Base-by-base conservation (phyloP, 1,284 basidiomycete genomes). In the Tausonia pullulans region DNA sequence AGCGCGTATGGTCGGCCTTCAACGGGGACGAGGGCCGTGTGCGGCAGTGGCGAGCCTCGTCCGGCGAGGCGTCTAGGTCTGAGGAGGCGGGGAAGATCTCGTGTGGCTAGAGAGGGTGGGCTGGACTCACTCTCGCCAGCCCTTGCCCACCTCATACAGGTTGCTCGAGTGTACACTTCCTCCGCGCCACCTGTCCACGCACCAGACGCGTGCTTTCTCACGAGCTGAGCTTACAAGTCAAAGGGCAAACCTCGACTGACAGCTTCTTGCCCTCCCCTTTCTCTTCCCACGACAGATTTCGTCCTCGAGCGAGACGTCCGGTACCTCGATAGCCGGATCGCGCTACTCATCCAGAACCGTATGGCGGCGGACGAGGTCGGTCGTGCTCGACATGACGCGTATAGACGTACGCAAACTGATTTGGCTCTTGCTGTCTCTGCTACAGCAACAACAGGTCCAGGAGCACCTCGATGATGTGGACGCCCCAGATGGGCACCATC, bases 301-400 rank as follows among this genome's bases (percentile, higher is more conserved):
- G 46, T 54, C 14, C 48, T 55, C n/a, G 59, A 56, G 27, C 85
- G 95, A 58, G 96, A 99, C 77, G 96, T 98, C 50, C 87, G 96
- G 59, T 98, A 98, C 77, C 85, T 99, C 62, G 96, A 99, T 79
- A 91, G 90, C 57, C 85, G 96, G 62, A 99, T 99, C 74, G 96
- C 94, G 6, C 81, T 99, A 55, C 83, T 99, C 69, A 99, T 99
- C 72, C 93, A 97, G 78, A 98, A 99, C 74, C 83, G 93, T 68
- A 98, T 97, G 88, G 94, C 93, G 46, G 83, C 90, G 67, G 93
- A 96, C 72, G 93, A 96, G 79, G 90, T 91, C 69, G 71, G 86
- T 78, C 48, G 52, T 44, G 57, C 27, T 52, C n/a, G 51, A 16
- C 11, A 11, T 41, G 39, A 11, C 43, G 5, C 54, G 27, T 27